A percentile compares a stretch with the other conserved stretches of the same genome.
phyloP scores from a whole-genome alignment of 441 rosid genomes.

The Manihot esculenta region DNA sequence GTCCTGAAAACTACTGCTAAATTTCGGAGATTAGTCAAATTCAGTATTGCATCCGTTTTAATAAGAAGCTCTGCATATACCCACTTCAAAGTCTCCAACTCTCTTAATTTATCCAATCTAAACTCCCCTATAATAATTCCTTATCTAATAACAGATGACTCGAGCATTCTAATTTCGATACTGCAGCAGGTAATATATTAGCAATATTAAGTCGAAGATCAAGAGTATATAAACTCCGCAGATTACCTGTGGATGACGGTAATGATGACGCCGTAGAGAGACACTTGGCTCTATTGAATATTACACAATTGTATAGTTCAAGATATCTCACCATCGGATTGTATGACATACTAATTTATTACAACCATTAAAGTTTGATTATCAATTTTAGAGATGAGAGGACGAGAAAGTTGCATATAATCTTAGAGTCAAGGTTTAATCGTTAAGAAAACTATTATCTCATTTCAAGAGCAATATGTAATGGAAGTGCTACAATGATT shows the following conservation, averaged over 20 bases:
- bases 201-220: not conserved
- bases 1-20: not conserved
- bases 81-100: constrained; percentile 6
- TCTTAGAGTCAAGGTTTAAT: too few species aligned
- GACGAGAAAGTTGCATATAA: too few species aligned
- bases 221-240: constrained; percentile 6
- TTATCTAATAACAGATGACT: not conserved
- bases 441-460: too few species aligned
- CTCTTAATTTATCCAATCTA: not conserved
- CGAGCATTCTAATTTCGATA: constrained; percentile 10
- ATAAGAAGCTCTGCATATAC: not conserved
- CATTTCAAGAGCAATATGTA: too few species aligned
- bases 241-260: not conserved
- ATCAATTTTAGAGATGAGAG: too few species aligned
- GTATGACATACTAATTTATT: too few species aligned
- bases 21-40: constrained; percentile 9
- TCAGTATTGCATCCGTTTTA: not conserved
- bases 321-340: constrained; percentile 17
- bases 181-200: not conserved
- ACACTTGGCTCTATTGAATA: too few species aligned
- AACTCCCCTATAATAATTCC: too few species aligned
- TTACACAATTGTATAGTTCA: not conserved
- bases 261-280: not conserved
- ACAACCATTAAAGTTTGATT: too few species aligned
- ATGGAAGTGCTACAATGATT: too few species aligned